Evolutionary conservation across 768 basidiomycete species (phyloP).

Genomic region (Lactarius indigo): DNA sequence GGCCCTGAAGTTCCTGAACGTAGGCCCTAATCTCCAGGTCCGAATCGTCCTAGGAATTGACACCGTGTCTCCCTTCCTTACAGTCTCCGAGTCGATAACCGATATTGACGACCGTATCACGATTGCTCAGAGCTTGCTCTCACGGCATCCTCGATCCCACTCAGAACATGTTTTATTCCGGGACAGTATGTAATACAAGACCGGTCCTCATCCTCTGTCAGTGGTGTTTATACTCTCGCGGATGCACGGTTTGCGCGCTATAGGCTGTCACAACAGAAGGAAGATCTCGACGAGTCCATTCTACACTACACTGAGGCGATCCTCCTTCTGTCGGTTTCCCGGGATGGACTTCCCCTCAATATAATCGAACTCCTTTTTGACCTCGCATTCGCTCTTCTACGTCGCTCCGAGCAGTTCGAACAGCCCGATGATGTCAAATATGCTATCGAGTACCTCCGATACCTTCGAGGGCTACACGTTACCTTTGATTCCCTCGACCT

Average conservation of each 20-base stretch:
- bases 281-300: background rate
- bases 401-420: background rate
- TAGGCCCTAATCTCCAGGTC: background rate
- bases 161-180: too few species aligned
- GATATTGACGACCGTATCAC: background rate
- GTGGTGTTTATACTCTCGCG: background rate
- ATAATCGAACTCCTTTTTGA: background rate
- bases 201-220: too few species aligned
- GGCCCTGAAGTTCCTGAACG: background rate
- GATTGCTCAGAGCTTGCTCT: background rate
- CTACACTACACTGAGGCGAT: background rate
- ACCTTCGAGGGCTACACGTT: constrained; percentile 32
- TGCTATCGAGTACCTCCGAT: background rate
- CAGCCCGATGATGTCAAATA: background rate
- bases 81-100: background rate
- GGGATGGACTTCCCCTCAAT: background rate
- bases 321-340: background rate
- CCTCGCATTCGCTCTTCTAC: background rate
- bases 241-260: too few species aligned
- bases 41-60: background rate
- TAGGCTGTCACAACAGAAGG: too few species aligned
- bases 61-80: background rate
- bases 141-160: background rate
- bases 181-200: too few species aligned
- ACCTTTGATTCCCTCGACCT: background rate